These are phyloP conservation scores for Kodamaea fukazawae DNA, from an alignment of 805 yeast species.

Conservation along the genomic window DNA sequence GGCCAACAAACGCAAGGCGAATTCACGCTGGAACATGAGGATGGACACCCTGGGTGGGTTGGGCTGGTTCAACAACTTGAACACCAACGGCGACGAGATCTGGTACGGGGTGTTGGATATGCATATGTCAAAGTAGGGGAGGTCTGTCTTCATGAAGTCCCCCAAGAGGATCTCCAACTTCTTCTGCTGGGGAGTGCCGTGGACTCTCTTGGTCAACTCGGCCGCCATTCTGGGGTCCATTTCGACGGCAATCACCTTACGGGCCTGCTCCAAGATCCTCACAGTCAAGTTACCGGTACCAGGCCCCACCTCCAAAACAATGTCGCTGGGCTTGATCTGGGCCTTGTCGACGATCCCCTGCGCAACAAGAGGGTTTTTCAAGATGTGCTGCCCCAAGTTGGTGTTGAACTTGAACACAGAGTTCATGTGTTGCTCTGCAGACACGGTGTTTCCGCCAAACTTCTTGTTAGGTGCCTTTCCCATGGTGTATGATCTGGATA, in stretches of 20 bases:
- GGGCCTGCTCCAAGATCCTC: slow-evolving; percentile 85
- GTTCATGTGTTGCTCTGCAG: slow-evolving; percentile 67
- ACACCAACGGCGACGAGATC: slow-evolving; percentile 93
- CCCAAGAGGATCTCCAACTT: slow-evolving; percentile 90
- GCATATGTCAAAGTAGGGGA: slow-evolving; percentile 94
- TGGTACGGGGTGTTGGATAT: slow-evolving; percentile 97
- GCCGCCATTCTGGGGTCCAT: slow-evolving; percentile 99
- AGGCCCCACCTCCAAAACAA: slow-evolving; percentile 95
- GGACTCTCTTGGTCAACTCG: slow-evolving; percentile 94
- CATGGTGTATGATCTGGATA: slow-evolving; percentile 36
- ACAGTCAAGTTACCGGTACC: slow-evolving; percentile 98
- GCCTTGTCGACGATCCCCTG: slow-evolving; percentile 99
- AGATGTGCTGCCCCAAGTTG: slow-evolving; percentile 93
- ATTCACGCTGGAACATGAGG: slow-evolving; percentile 97
- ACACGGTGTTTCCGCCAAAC: slow-evolving; percentile 56
- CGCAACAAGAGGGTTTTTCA: slow-evolving; percentile 94
- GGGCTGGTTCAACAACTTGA: slow-evolving; percentile 86
- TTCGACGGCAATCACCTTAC: slow-evolving; percentile 93
- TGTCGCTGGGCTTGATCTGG: slow-evolving; percentile 84
- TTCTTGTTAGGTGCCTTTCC: slow-evolving; percentile 65
- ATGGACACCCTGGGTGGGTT: slow-evolving; percentile 93
- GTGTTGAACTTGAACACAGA: slow-evolving; percentile 96
- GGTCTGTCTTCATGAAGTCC: slow-evolving; percentile 91
- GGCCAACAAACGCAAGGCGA: slow-evolving; percentile 89
- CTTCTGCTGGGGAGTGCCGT: slow-evolving; percentile 91